These are phyloP conservation scores for Botrytis porri DNA, from an alignment of 2,329 filamentous ascomycete genomes.

Conservation along the genomic window DNA sequence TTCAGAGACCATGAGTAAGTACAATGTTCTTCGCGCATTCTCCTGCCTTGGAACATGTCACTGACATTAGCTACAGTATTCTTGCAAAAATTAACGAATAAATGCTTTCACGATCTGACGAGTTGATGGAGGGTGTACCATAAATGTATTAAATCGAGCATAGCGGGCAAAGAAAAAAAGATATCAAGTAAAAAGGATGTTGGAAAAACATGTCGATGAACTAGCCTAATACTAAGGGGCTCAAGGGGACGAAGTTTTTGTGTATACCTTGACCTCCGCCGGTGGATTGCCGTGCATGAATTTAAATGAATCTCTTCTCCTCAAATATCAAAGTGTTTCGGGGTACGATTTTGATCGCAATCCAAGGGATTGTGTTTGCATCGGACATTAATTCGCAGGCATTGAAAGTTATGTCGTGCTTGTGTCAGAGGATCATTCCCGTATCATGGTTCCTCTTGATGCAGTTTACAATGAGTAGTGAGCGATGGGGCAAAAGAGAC, in stretches of 20 bases:
- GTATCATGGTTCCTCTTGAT: neutral
- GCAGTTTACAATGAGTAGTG: neutral
- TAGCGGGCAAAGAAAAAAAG: constrained; percentile 24
- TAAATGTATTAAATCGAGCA: constrained; percentile 32
- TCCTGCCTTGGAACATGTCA: neutral
- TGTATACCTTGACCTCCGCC: constrained; percentile 22
- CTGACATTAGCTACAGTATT: constrained; percentile 59
- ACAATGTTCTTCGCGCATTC: constrained; percentile 8
- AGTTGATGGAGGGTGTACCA: constrained; percentile 28
- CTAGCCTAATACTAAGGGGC: constrained; percentile 13
- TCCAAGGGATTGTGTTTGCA: constrained; percentile 11
- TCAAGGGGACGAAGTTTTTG: constrained; percentile 13
- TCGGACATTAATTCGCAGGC: neutral
- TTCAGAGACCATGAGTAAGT: constrained; percentile 98
- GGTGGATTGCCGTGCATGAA: constrained; percentile 21
- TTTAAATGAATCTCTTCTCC: constrained; percentile 31
- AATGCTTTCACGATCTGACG: constrained; percentile 36
- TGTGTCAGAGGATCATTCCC: neutral
- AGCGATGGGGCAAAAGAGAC: neutral
- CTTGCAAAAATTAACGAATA: constrained; percentile 99
- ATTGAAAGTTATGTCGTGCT: constrained; percentile 1
- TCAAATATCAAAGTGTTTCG: constrained; percentile 14
- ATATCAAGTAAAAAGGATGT: constrained; percentile 16
- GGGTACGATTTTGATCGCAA: neutral
- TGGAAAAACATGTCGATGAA: constrained; percentile 6